A percentile compares a stretch with the other conserved stretches of the same genome.
These are phyloP conservation scores for Syzygium aqueum DNA, from an alignment of 345 rosid species.

Conservation along the genomic window DNA sequence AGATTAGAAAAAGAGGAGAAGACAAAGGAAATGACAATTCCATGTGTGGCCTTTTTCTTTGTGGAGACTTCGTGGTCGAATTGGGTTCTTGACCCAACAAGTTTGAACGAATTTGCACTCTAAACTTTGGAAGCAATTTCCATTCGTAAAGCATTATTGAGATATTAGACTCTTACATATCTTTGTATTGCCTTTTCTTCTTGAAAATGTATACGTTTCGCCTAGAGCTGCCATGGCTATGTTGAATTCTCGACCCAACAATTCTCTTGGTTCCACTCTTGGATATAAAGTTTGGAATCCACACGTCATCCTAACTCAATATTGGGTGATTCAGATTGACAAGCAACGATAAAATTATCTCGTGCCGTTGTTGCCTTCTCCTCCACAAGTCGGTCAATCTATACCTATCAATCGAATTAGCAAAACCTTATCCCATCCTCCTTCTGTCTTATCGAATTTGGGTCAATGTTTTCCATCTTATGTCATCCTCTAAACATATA, in stretches of 20 bases:
- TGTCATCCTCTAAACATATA: neutral
- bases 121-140: no score
- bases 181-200: neutral
- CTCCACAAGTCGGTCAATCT: neutral
- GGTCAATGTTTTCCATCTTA: neutral
- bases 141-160: neutral
- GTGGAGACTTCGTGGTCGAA: neutral
- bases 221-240: neutral
- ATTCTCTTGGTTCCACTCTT: neutral
- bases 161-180: neutral
- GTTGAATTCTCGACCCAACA: neutral
- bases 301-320: neutral
- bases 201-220: neutral
- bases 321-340: neutral
- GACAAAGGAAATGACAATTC: neutral
- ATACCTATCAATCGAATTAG: neutral
- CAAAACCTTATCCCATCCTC: neutral
- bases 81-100: neutral
- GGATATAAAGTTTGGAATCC: neutral
- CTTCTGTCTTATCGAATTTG: neutral
- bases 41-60: neutral
- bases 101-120: neutral
- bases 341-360: neutral
- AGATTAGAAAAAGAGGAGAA: neutral
- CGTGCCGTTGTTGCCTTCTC: neutral